Percentiles rank a stretch among this genome's conserved stretches.
Conservation (phyloP, 139 green algal genomes). For the Volvox africanus region DNA sequence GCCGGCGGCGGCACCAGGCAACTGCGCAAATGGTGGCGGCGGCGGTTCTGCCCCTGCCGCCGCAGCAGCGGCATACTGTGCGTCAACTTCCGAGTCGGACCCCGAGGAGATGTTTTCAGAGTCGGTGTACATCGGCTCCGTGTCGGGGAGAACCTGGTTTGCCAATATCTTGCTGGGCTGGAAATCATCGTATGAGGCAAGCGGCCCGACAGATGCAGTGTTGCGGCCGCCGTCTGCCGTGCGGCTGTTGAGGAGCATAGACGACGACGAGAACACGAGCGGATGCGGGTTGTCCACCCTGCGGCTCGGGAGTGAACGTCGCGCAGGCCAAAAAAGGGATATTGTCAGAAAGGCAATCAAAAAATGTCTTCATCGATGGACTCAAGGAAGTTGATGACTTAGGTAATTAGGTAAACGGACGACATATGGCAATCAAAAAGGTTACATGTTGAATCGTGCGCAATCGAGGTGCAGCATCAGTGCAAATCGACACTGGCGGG, state of each 20-base stretch:
- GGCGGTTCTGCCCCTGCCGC: not conserved
- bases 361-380: too few species aligned
- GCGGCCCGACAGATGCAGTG: not conserved
- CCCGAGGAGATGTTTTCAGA: slow-evolving; percentile 23
- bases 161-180: slow-evolving; percentile 40
- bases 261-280: slow-evolving; percentile 34
- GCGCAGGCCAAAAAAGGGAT: not conserved
- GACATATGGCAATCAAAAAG: too few species aligned
- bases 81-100: slow-evolving; percentile 17
- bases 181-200: slow-evolving; percentile 9
- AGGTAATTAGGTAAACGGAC: too few species aligned
- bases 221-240: not conserved
- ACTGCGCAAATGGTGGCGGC: not conserved
- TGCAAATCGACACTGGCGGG: too few species aligned
- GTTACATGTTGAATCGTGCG: too few species aligned
- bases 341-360: too few species aligned
- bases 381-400: too few species aligned
- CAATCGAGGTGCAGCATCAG: too few species aligned
- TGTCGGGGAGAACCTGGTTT: not conserved
- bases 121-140: not conserved
- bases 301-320: not conserved
- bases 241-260: slow-evolving; percentile 31
- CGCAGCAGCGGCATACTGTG: slow-evolving; percentile 33
- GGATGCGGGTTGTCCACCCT: slow-evolving; percentile 44
- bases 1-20: slow-evolving; percentile 11